Evolutionary conservation across 371 early-diverging fungal species (phyloP).

Genomic region (Mortierella sp.): DNA sequence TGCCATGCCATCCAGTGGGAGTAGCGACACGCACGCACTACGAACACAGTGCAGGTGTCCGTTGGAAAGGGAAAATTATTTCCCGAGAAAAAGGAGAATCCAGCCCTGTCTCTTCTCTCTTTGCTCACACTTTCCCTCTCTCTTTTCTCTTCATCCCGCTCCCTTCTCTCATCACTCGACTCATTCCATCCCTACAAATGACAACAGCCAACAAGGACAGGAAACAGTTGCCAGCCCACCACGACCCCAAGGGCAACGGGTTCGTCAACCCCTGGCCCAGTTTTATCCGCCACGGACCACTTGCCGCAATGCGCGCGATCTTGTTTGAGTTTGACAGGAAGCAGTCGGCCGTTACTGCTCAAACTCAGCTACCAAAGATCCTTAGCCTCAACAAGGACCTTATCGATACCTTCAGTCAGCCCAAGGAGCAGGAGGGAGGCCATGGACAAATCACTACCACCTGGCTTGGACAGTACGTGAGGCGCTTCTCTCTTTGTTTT

Average conservation of each 20-base stretch:
- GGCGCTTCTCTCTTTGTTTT: not conserved
- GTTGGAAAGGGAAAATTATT: not conserved
- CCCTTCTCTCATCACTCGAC: not conserved
- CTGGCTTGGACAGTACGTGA: conserved; percentile 68
- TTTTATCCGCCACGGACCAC: conserved; percentile 38
- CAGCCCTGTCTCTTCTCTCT: not conserved
- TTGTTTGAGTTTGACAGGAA: conserved; percentile 35
- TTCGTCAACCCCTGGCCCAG: conserved; percentile 63
- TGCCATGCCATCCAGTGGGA: not conserved
- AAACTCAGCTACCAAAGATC: conserved; percentile 28
- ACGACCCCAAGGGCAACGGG: conserved; percentile 41
- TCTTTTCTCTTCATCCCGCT: not conserved
- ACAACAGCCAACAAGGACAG: conserved; percentile 21
- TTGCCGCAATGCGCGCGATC: conserved; percentile 12
- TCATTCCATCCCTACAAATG: conserved; percentile 7
- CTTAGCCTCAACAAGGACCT: conserved; percentile 23
- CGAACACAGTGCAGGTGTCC: not conserved
- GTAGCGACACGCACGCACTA: not conserved
- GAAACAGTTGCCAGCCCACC: conserved; percentile 30
- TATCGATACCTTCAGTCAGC: conserved; percentile 25
- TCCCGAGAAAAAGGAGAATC: not conserved
- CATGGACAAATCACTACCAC: conserved; percentile 35
- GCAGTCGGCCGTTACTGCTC: conserved; percentile 22
- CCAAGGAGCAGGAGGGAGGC: not conserved
- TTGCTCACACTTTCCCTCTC: not conserved